phyloP scores from a whole-genome alignment of 345 rosid genomes.

The Combretum micranthum region DNA sequence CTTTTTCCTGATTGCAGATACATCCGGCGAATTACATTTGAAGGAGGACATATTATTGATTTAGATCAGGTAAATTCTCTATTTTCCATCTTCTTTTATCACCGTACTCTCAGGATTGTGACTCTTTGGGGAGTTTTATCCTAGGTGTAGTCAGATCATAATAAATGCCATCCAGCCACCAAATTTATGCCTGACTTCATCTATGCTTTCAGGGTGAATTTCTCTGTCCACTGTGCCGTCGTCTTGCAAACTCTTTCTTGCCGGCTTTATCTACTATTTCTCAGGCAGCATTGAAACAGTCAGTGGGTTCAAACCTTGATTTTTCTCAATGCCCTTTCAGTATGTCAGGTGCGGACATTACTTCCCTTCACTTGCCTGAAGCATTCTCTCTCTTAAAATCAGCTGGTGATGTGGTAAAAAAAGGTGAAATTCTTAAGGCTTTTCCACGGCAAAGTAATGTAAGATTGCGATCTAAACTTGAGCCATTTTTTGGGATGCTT shows the following conservation, averaged over 20 bases:
- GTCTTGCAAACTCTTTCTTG: slow-evolving; percentile 72
- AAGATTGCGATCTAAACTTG: slow-evolving; percentile 38
- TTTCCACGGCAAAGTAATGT: slow-evolving; percentile 35
- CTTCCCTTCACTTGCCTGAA: slow-evolving; percentile 39
- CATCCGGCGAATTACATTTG: slow-evolving; percentile 62
- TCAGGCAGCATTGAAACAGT: slow-evolving; percentile 38
- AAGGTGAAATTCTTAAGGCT: slow-evolving; percentile 33
- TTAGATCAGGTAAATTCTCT: slow-evolving; percentile 54
- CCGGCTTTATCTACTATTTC: slow-evolving; percentile 52
- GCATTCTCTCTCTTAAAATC: slow-evolving; percentile 59
- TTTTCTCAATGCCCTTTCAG: slow-evolving; percentile 13
- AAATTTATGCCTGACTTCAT: slow-evolving; percentile 1
- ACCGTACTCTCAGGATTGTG: background rate
- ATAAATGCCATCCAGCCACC: background rate
- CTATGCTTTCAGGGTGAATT: slow-evolving; percentile 71
- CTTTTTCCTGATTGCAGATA: slow-evolving; percentile 32
- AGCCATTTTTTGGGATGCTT: slow-evolving; percentile 39
- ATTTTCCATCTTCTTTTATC: background rate
- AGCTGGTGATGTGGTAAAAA: slow-evolving; percentile 50
- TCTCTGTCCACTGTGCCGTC: slow-evolving; percentile 94
- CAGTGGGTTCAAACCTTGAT: slow-evolving; percentile 25
- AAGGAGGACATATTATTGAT: slow-evolving; percentile 84
- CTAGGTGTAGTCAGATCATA: background rate
- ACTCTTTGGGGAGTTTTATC: background rate
- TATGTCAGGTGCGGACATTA: slow-evolving; percentile 19